Evolutionary conservation across 345 rosid genomes (phyloP).

Genomic region (Sisymbrium altissimum): DNA sequence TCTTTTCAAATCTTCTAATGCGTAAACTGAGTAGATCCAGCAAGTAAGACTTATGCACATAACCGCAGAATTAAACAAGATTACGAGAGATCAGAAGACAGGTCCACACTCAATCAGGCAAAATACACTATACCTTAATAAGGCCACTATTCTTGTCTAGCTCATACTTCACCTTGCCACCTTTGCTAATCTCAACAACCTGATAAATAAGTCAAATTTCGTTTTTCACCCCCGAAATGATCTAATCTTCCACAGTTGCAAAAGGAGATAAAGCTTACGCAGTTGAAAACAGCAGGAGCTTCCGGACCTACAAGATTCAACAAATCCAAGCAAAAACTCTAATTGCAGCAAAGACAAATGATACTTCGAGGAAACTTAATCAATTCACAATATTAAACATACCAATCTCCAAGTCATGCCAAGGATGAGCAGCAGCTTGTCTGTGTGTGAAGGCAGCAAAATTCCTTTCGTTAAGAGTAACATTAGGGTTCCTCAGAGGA

Average conservation of each 20-base stretch:
- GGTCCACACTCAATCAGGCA: not conserved
- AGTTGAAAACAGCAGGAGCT: constrained; percentile 84
- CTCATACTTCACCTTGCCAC: constrained; percentile 97
- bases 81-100: not conserved
- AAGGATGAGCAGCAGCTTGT: constrained; percentile 91
- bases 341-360: not conserved
- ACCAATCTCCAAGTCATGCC: constrained; percentile 97
- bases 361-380: not conserved
- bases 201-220: constrained; percentile 24
- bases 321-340: constrained; percentile 4
- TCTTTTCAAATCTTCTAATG: not conserved
- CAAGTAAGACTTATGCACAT: not conserved
- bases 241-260: not conserved
- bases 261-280: constrained; percentile 49
- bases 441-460: constrained; percentile 70
- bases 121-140: constrained; percentile 55
- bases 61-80: not conserved
- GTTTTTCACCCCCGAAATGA: not conserved
- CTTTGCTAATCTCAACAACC: constrained; percentile 96
- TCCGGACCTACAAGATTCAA: constrained; percentile 65
- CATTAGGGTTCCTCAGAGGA: constrained; percentile 38
- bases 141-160: constrained; percentile 91
- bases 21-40: not conserved
- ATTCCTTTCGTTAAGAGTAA: constrained; percentile 67
- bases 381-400: not conserved